Evolutionary conservation across 1,139 yeast species (phyloP).

Genomic region (Blastobotrys buckinghamii): DNA sequence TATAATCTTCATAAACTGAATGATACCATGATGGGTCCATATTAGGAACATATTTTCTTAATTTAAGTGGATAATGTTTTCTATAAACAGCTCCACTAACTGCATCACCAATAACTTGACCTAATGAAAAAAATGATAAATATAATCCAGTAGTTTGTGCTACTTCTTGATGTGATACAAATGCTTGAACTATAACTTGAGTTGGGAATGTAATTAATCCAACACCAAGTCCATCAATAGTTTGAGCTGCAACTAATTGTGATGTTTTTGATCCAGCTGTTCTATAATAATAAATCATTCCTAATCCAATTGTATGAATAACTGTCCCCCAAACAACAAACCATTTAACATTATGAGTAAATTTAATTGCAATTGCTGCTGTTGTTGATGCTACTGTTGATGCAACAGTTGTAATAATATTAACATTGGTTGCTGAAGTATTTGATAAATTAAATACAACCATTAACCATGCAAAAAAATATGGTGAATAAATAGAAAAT

Average conservation of each 20-base stretch:
- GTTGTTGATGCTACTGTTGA: constrained; percentile 53
- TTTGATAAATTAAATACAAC: constrained; percentile 46
- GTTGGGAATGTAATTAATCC: constrained; percentile 21
- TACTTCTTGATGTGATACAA: constrained; percentile 18
- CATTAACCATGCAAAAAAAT: constrained; percentile 41
- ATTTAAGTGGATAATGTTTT: constrained; percentile 12
- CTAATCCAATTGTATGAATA: constrained; percentile 51
- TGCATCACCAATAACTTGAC: constrained; percentile 19
- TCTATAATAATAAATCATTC: constrained; percentile 26
- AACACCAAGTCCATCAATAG: constrained; percentile 22
- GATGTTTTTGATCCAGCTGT: constrained; percentile 15
- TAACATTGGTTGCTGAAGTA: constrained; percentile 58
- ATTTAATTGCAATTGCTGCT: constrained; percentile 47
- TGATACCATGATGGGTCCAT: constrained; percentile 11
- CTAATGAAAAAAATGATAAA: constrained; percentile 20
- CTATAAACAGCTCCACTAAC: constrained; percentile 19
- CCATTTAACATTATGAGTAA: constrained; percentile 47
- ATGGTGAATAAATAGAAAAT: constrained; percentile 17
- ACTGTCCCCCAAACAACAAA: constrained; percentile 52
- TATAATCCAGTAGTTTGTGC: constrained; percentile 23
- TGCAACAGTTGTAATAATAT: constrained; percentile 58
- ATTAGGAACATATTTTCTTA: constrained; percentile 9
- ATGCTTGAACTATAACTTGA: constrained; percentile 22
- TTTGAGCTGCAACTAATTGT: constrained; percentile 18
- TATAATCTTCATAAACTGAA: constrained; percentile 14